Evolutionary conservation across 23 red algal species (phyloP).

Genomic region (Pyropia yezoensis): DNA sequence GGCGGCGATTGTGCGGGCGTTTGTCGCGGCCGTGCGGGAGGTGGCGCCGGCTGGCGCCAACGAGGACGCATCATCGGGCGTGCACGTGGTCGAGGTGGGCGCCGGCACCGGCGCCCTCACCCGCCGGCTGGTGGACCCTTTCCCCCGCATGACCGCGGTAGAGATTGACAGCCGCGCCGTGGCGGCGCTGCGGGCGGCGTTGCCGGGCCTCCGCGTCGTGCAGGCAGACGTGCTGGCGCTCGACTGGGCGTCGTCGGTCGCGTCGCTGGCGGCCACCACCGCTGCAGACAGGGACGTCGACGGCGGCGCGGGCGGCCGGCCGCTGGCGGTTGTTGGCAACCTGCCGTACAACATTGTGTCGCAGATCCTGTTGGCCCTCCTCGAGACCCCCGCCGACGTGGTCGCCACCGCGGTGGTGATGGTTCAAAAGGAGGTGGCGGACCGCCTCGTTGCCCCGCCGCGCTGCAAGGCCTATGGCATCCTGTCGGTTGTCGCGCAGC

Average conservation of each 20-base stretch:
- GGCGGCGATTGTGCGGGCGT: slow-evolving; percentile 34
- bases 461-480: slow-evolving; percentile 71
- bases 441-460: slow-evolving; percentile 40
- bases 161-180: slow-evolving; percentile 85
- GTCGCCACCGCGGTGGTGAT: slow-evolving; percentile 64
- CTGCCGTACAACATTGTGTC: slow-evolving; percentile 92
- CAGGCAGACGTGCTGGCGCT: slow-evolving; percentile 59
- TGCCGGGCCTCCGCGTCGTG: slow-evolving; percentile 27
- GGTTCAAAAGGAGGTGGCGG: slow-evolving; percentile 89
- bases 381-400: slow-evolving; percentile 51
- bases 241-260: slow-evolving; percentile 13
- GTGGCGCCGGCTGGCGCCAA: neutral
- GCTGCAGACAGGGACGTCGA: too few species aligned
- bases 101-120: slow-evolving; percentile 73
- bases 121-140: slow-evolving; percentile 16
- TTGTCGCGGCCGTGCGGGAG: slow-evolving; percentile 3
- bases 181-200: slow-evolving; percentile 19
- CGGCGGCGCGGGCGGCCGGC: neutral
- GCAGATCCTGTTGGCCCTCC: slow-evolving; percentile 69
- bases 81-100: slow-evolving; percentile 68
- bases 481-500: slow-evolving; percentile 70
- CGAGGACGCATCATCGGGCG: neutral
- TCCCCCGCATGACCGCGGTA: slow-evolving; percentile 47
- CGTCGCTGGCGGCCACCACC: neutral
- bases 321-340: slow-evolving; percentile 75